phyloP scores from a whole-genome alignment of 2,329 filamentous ascomycete species.

The Talaromyces funiculosus region DNA sequence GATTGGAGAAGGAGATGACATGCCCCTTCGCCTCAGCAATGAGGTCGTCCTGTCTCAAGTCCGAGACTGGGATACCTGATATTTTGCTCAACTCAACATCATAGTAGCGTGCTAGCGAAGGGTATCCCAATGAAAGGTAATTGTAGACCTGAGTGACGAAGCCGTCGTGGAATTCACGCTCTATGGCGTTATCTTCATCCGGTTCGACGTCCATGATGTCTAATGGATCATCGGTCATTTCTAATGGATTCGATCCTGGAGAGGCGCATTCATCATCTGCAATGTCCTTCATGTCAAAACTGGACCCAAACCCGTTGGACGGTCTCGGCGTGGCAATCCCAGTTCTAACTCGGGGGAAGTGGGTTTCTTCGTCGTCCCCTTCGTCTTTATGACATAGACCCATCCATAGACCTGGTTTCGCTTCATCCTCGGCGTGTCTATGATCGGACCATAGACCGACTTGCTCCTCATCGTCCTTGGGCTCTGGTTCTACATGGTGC shows the following conservation, averaged over 20 bases:
- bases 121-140: slow-evolving; percentile 89
- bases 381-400: slow-evolving; percentile 32
- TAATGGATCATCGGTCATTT: slow-evolving; percentile 8
- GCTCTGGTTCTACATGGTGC: slow-evolving; percentile 42
- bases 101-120: slow-evolving; percentile 73
- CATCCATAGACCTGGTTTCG: slow-evolving; percentile 38
- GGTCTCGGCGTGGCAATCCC: slow-evolving; percentile 26
- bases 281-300: slow-evolving; percentile 14
- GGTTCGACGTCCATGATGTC: slow-evolving; percentile 25
- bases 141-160: slow-evolving; percentile 97
- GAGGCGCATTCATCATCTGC: slow-evolving; percentile 15
- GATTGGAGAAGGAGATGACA: slow-evolving; percentile 45
- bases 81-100: slow-evolving; percentile 84
- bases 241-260: neutral
- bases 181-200: slow-evolving; percentile 42
- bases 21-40: slow-evolving; percentile 64
- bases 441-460: slow-evolving; percentile 71
- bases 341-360: slow-evolving; percentile 10
- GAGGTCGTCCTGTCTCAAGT: slow-evolving; percentile 67
- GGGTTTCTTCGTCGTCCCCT: slow-evolving; percentile 14
- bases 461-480: slow-evolving; percentile 49
- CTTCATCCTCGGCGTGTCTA: slow-evolving; percentile 44
- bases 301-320: slow-evolving; percentile 15
- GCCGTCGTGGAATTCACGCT: slow-evolving; percentile 68
- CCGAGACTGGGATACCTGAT: slow-evolving; percentile 60